phyloP scores from a whole-genome alignment of 106 monocot genomes.

The Agapanthus africanus region DNA sequence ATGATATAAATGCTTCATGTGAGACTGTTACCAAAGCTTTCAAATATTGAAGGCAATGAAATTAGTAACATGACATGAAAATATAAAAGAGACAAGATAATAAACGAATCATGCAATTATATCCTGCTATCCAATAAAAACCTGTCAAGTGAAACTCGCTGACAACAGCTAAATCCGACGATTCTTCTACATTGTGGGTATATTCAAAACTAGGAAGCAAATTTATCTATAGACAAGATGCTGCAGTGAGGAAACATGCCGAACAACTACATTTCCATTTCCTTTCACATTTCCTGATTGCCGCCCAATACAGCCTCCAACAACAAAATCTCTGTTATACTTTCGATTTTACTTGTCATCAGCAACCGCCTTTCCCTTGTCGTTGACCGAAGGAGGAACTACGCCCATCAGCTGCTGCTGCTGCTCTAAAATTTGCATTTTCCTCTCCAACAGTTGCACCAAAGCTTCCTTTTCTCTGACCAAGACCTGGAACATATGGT shows the following conservation, averaged over 20 bases:
- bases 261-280: background rate
- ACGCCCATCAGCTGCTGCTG: background rate
- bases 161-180: too few relatives aligned
- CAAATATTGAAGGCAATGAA: too few relatives aligned
- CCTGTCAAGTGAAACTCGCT: too few relatives aligned
- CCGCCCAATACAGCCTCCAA: background rate
- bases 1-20: too few relatives aligned
- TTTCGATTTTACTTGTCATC: background rate
- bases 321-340: background rate
- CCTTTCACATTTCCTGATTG: background rate
- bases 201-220: too few relatives aligned
- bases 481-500: background rate
- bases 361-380: slow-evolving; percentile 1
- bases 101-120: too few relatives aligned
- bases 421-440: background rate
- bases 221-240: background rate
- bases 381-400: background rate
- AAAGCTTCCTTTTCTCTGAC: background rate
- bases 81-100: too few relatives aligned
- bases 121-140: too few relatives aligned
- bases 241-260: background rate
- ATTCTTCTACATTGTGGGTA: too few relatives aligned
- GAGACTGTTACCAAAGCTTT: too few relatives aligned
- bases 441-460: background rate
- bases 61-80: too few relatives aligned